These are phyloP conservation scores for Iris macrosiphon DNA, from an alignment of 106 monocot genomes.

Conservation along the genomic window DNA sequence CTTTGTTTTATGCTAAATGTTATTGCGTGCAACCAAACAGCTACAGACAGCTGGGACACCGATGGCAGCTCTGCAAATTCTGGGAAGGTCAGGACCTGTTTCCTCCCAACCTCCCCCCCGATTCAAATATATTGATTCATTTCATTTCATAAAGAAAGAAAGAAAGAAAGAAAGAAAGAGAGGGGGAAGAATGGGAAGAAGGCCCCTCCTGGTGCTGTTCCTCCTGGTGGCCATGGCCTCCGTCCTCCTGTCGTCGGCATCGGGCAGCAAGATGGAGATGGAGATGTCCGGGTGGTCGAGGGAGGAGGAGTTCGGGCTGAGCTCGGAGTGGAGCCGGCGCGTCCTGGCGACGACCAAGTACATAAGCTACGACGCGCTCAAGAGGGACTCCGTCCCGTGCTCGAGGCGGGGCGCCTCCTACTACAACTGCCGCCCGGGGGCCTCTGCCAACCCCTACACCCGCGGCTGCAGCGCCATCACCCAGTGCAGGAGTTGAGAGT, in stretches of 20 bases:
- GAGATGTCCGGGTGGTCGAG: slow-evolving; percentile 8
- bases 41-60: too few relatives aligned
- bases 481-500: slow-evolving; percentile 26
- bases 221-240: too few relatives aligned
- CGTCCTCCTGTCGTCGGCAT: slow-evolving; percentile 11
- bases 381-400: slow-evolving; percentile 33
- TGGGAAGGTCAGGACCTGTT: too few relatives aligned
- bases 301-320: slow-evolving; percentile 27
- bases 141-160: too few relatives aligned
- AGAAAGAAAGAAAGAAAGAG: too few relatives aligned
- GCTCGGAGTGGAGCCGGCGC: slow-evolving; percentile 28
- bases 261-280: slow-evolving; percentile 11
- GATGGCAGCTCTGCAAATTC: too few relatives aligned
- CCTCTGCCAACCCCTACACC: slow-evolving; percentile 37
- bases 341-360: slow-evolving; percentile 25
- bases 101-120: too few relatives aligned
- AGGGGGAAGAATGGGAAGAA: neutral
- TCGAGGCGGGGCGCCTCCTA: slow-evolving; percentile 41
- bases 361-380: slow-evolving; percentile 43
- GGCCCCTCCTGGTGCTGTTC: neutral
- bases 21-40: too few relatives aligned
- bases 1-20: too few relatives aligned
- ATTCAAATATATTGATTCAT: too few relatives aligned
- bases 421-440: slow-evolving; percentile 56
- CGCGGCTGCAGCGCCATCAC: slow-evolving; percentile 49